Evolutionary conservation across 1,284 basidiomycete species (phyloP).

Genomic region (Microbotryum scabiosae): DNA sequence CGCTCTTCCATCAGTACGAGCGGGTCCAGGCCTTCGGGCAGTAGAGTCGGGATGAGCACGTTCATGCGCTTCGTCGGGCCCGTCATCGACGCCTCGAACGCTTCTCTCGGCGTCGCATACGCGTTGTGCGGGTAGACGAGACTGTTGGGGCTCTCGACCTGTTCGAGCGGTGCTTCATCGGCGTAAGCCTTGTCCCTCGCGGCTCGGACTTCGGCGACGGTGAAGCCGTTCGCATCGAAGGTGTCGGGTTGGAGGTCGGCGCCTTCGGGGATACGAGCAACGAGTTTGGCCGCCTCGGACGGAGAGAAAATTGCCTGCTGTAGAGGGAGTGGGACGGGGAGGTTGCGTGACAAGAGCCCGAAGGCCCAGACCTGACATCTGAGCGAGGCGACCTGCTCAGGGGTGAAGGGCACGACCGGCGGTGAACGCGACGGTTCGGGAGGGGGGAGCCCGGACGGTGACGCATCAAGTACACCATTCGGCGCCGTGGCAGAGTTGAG

Average conservation of each 20-base stretch:
- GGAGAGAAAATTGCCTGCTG: conserved; percentile 58
- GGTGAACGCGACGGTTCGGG: conserved; percentile 11
- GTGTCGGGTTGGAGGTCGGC: conserved; percentile 31
- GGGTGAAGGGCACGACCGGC: conserved; percentile 48
- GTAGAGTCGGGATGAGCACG: conserved; percentile 63
- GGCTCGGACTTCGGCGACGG: conserved; percentile 15
- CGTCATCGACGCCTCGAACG: conserved; percentile 47
- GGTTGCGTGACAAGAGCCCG: conserved; percentile 68
- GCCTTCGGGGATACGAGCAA: conserved; percentile 12
- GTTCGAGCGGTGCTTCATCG: conserved; percentile 39
- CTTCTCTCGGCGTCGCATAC: conserved; percentile 48
- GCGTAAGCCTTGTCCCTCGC: conserved; percentile 27
- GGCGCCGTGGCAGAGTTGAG: background rate
- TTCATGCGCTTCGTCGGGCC: conserved; percentile 63
- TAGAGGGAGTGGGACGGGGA: conserved; percentile 69
- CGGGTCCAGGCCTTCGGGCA: conserved; percentile 89
- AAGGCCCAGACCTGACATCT: conserved; percentile 81
- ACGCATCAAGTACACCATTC: background rate
- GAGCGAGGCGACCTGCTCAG: conserved; percentile 70
- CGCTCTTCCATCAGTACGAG: conserved; percentile 84
- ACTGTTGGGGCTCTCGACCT: conserved; percentile 67
- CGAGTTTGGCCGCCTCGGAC: conserved; percentile 25
- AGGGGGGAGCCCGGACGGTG: conserved; percentile 2
- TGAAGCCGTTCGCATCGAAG: conserved; percentile 37
- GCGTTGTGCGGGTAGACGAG: conserved; percentile 93